These are phyloP conservation scores for Mycena kentingensis DNA, from an alignment of 768 basidiomycete species.

Conservation along the genomic window DNA sequence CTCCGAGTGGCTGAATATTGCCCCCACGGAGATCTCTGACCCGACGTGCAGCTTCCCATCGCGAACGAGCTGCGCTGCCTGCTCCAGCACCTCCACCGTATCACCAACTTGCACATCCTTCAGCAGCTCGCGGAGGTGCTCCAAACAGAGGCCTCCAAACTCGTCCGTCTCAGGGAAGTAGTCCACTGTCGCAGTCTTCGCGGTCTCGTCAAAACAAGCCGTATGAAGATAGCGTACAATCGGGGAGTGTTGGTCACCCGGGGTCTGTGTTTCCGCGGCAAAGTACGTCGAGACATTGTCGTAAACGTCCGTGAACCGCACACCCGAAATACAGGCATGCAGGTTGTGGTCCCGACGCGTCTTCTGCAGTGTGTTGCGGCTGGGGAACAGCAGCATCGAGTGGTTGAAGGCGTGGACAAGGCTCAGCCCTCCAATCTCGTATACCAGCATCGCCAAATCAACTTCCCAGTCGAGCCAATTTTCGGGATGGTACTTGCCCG, in stretches of 20 bases:
- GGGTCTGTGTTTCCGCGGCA: too few relatives aligned
- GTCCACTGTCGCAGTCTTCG: background rate
- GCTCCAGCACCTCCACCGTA: background rate
- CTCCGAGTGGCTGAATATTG: conserved; percentile 13
- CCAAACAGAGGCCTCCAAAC: background rate
- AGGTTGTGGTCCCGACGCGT: background rate
- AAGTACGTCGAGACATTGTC: background rate
- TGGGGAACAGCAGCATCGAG: background rate
- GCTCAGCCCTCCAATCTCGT: background rate
- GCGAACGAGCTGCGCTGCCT: background rate
- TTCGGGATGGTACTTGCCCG: background rate
- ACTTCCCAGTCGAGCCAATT: background rate
- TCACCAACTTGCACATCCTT: background rate
- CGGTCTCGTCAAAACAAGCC: background rate
- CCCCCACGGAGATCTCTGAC: conserved; percentile 21
- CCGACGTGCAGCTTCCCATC: conserved; percentile 23
- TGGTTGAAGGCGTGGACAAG: background rate
- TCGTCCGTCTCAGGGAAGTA: background rate
- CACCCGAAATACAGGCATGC: background rate
- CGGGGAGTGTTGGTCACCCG: background rate
- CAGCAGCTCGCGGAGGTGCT: background rate
- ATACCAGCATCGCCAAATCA: background rate
- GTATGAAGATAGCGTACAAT: background rate
- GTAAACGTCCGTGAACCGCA: background rate
- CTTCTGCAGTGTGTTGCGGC: background rate